These are phyloP conservation scores for Rhytidiadelphus loreus DNA, from an alignment of 225 moss, liverwort and hornwort species.

Conservation along the genomic window DNA sequence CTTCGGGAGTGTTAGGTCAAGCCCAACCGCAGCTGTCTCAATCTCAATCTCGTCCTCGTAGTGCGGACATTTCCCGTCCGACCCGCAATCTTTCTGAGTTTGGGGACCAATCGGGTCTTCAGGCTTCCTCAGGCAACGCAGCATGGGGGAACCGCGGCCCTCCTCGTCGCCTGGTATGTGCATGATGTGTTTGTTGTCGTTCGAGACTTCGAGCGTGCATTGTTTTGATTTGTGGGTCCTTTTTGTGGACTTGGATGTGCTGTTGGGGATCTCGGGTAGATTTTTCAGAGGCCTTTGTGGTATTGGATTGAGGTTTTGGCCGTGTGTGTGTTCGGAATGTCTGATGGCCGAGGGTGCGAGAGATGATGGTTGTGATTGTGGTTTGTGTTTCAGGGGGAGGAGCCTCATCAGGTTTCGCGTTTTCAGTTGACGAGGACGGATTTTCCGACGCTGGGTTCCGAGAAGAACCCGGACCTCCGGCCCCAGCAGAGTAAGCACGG, in stretches of 20 bases:
- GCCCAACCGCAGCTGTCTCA: constrained; percentile 50
- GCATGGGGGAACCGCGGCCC: constrained; percentile 74
- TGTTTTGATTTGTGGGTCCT: background rate
- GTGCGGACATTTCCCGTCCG: constrained; percentile 68
- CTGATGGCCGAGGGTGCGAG: background rate
- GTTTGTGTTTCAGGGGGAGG: constrained; percentile 63
- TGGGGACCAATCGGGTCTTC: constrained; percentile 45
- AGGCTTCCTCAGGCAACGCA: constrained; percentile 21
- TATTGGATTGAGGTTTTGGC: background rate
- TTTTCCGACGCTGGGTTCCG: constrained; percentile 90
- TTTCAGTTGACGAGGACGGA: constrained; percentile 91
- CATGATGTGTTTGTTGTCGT: background rate
- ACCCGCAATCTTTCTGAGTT: constrained; percentile 61
- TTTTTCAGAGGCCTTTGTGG: background rate
- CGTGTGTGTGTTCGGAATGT: background rate
- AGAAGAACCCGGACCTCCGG: constrained; percentile 97
- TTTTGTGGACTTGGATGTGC: background rate
- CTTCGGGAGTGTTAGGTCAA: constrained; percentile 78
- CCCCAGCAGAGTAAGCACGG: constrained; percentile 73
- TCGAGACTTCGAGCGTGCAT: too few relatives aligned
- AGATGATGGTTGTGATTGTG: background rate
- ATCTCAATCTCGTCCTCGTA: constrained; percentile 60
- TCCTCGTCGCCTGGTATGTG: constrained; percentile 59
- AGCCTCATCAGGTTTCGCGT: constrained; percentile 84
- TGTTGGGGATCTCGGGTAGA: background rate